Evolutionary conservation across 2,329 filamentous ascomycete species (phyloP).

Genomic region (Capronia epimyces): DNA sequence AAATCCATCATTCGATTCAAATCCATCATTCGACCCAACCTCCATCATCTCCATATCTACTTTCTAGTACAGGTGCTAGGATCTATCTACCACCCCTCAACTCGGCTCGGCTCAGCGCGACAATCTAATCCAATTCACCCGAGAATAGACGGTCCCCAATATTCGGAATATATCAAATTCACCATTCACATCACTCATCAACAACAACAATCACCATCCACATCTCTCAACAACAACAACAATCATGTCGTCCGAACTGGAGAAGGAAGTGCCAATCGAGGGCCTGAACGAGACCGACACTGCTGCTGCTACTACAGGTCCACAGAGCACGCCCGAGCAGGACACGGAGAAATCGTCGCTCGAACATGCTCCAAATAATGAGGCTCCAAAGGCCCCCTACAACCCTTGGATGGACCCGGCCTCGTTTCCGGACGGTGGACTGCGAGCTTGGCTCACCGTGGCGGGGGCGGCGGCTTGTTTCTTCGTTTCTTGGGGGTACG

Average conservation of each 20-base stretch:
- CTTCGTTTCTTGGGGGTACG: constrained; percentile 50
- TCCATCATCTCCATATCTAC: no score
- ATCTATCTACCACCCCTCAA: no score
- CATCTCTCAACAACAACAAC: background rate
- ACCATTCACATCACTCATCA: no score
- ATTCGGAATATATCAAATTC: no score
- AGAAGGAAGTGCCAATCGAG: constrained; percentile 12
- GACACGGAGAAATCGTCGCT: constrained; percentile 9
- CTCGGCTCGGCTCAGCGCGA: no score
- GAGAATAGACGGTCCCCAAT: no score
- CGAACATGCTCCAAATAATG: constrained; percentile 8
- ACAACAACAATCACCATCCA: no score
- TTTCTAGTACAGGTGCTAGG: no score
- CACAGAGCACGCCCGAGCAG: background rate
- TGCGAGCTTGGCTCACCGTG: constrained; percentile 55
- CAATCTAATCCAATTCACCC: no score
- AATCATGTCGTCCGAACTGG: background rate
- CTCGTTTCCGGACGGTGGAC: constrained; percentile 58
- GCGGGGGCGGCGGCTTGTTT: constrained; percentile 44
- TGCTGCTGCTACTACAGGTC: no score
- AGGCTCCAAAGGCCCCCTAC: constrained; percentile 19
- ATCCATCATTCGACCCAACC: no score
- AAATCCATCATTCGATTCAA: no score
- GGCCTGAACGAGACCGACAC: background rate
- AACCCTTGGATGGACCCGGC: constrained; percentile 35